Evolutionary conservation across 495 filamentous ascomycete species (phyloP).

Genomic region (Pyrenula aspistea): DNA sequence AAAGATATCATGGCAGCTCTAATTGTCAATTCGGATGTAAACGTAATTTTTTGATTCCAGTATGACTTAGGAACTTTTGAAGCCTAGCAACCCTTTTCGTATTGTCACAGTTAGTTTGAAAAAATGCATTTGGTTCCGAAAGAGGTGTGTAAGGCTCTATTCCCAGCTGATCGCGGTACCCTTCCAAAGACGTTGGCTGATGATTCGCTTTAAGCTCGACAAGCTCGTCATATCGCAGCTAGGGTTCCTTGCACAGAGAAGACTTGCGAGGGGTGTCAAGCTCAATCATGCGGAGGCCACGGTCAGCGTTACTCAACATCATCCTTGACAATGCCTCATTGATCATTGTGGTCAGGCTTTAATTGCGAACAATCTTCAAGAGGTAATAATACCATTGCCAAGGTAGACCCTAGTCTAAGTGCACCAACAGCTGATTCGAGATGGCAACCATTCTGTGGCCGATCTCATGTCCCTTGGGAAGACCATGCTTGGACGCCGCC

Average conservation of each 20-base stretch:
- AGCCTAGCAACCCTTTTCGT: no score
- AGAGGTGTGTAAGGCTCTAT: slow-evolving; percentile 47
- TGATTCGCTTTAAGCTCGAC: slow-evolving; percentile 54
- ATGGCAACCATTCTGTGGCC: slow-evolving; percentile 85
- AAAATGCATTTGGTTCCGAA: slow-evolving; percentile 82
- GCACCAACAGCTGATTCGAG: slow-evolving; percentile 63
- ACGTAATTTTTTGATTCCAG: no score
- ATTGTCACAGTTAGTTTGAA: no score
- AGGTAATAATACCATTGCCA: slow-evolving; percentile 34
- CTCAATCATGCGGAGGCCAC: slow-evolving; percentile 88
- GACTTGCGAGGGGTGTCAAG: slow-evolving; percentile 77
- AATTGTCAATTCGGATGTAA: no score
- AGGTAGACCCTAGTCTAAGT: background rate
- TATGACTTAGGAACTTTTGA: no score
- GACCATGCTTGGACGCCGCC: slow-evolving; percentile 86
- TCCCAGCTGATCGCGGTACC: background rate
- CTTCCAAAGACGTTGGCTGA: slow-evolving; percentile 3
- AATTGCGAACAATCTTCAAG: slow-evolving; percentile 83
- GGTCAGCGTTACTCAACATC: slow-evolving; percentile 35
- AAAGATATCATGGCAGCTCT: no score
- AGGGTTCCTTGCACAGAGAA: slow-evolving; percentile 76
- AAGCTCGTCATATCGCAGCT: slow-evolving; percentile 91
- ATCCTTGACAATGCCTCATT: slow-evolving; percentile 3
- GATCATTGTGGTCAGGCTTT: slow-evolving; percentile 47
- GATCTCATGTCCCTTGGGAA: slow-evolving; percentile 88